Evolutionary conservation across 148 eudicot genomes (phyloP).

Genomic region (Rhododendron kiyosumense): DNA sequence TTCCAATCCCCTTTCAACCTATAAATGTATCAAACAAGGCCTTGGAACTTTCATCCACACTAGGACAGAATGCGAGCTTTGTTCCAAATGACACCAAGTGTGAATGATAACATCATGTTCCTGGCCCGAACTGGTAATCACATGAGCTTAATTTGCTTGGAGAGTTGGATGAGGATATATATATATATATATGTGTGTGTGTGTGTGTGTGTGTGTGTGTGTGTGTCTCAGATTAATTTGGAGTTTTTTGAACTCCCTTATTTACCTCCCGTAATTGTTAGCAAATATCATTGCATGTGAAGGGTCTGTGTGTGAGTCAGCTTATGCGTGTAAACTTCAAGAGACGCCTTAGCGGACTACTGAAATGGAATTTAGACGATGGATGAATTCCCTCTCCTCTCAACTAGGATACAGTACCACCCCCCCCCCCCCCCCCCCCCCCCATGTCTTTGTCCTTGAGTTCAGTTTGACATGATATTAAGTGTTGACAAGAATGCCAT

Average conservation of each 20-base stretch:
- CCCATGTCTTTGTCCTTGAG: not conserved
- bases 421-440: too few species aligned
- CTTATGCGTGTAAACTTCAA: not conserved
- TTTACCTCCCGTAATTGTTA: too few species aligned
- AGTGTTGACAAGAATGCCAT: not conserved
- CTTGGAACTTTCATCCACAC: too few species aligned
- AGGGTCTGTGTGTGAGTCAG: not conserved
- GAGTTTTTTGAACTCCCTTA: too few species aligned
- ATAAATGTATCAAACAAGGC: too few species aligned
- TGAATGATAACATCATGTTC: not conserved
- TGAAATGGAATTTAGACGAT: not conserved
- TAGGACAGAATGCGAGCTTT: not conserved
- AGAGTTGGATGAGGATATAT: not conserved
- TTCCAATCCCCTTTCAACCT: too few species aligned
- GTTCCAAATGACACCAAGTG: not conserved
- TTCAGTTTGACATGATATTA: not conserved
- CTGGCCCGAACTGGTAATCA: not conserved
- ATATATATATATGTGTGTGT: too few species aligned
- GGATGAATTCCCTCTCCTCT: not conserved
- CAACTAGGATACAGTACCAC: not conserved
- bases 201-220: too few species aligned
- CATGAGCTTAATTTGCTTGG: not conserved
- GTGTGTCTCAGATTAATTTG: too few species aligned
- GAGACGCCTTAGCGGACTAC: not conserved
- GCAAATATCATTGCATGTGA: too few species aligned